Base-by-base conservation (phyloP, 768 basidiomycete genomes). In the Boletus rubescentipes region DNA sequence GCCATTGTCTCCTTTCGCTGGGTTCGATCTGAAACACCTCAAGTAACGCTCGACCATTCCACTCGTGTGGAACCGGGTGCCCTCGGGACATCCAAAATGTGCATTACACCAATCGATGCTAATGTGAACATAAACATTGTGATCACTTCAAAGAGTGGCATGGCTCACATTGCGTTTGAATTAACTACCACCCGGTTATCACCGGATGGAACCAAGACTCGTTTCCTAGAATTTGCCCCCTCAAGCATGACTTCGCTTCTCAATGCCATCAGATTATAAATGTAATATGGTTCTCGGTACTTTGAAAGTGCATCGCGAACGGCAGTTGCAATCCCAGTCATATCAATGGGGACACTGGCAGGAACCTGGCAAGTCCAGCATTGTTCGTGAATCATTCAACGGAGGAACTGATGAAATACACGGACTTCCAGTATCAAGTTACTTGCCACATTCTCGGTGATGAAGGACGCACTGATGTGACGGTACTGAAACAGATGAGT, bases 91-190 rank as follows among this genome's bases (percentile, higher is more conserved):
- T 8, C 62, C 62, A 21, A 63, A 63, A 23, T 63, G 58, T 6
- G 46, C 32, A 26, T 45, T 21, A 15, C 53, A 40, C 58, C 61
- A 60, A 14, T 63, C 62, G 21, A 64, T 46, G 35, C 59, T 63
- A 26, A 21, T n/a, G 5, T 10, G 5, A 37, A 35, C 12, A 43
- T 36, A 0, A 51, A 21, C 10, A 1, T 6, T 32, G 3, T 8
- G 31, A 3, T 10, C 2, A 14, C 2, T 11, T 31, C 11, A 10
- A 10, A 5, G 4, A 30, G 14, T 20, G 4, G 0, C 18, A n/a
- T 26, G 21, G 52, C 59, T 35, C 35, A 67, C 61, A 16, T 9
- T 9, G 29, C 21, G 47, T 54, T 52, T 5, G 64, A 67, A 31
- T 61, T 61, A 23, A 68, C 43, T 1, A 49, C 36, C 15, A 68